Base-by-base conservation (phyloP, 1,139 yeast genomes). In the Meyerozyma sp. region DNA sequence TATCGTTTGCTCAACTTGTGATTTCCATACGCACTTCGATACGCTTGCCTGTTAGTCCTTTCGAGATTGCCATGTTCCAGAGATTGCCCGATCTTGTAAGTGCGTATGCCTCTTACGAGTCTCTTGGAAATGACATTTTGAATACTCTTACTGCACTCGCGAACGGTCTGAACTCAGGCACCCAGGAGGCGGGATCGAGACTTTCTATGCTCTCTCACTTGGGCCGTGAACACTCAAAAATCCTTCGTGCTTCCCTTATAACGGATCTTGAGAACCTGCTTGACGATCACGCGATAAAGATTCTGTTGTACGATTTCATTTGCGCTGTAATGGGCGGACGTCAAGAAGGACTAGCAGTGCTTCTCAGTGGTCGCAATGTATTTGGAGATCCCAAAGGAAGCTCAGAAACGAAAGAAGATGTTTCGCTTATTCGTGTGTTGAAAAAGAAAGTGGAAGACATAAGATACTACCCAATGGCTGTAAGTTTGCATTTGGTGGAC, bases 261-360 rank as follows among this genome's bases (percentile, higher is more conserved):
- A 57, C 73, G 1, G 91, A 88, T 49, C 68, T 89, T 50, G 75
- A 77, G 29, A 79, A 79, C 51, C 69, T 78, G 1, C 70, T 83
- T 49, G 86, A 81, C 51, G 79, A 78, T 44, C 77, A 75, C 47
- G 63, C 62, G 13, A 66, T 84, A 36, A 76, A 84, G 46, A 76
- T 80, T 23, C 69, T 78, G 5, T 66, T 87, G 16, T 86, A 86
- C 54, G 80, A 77, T 45, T 86, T 89, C 51, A 79, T 91, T 47
- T 76, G 93, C n/a, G 75, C 90, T 0, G 83, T 88, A 5, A 75
- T 87, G 73, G 79, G 77, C 50, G 82, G 88, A 8, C 79, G 83
- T 46, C 97, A 93, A 64, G 95, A 90, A 57, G 98, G 98, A 1
- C 65, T 91, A 27, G 76, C 95, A 0, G 85, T 87, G 41, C 69